Evolutionary conservation across 192 early-diverging fungal genomes (phyloP), one percentile per base, ranked within the genome.

Genomic region (Entomortierella chlamydospora): DNA sequence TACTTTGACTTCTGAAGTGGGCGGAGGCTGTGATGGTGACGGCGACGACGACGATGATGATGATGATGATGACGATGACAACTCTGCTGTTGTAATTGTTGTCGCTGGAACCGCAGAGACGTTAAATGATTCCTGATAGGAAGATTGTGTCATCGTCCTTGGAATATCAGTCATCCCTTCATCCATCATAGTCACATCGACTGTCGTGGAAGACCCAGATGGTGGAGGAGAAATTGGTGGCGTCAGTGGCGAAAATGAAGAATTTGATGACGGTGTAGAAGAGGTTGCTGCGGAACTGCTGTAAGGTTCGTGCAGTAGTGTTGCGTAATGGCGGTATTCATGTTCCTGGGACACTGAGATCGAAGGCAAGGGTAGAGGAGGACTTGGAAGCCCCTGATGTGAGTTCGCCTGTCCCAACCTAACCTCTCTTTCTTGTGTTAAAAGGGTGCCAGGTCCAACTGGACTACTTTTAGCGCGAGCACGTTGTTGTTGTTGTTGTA

Each of bases 161-260:
- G 54, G 1, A 20, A n/a, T 42, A 37, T 60, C 47, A 37, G 20
- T 5, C 15, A 33, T 37, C 0, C 58, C 64, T 20, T 61, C 64
- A 55, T 51, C 58, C 15, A 25, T 20, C 64, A 74, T 74, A 1
- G 43, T 52, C 11, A 61, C 30, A 47, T 67, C 72, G 25, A 37
- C 49, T n/a, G 22, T 8, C 15, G 50, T 39, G 13, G 64, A 30
- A 18, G 50, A 18, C 20, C 37, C 42, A 17, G 54, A 47, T 7
- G 60, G 18, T 47, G 43, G 54, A 1, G 66, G 67, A 3, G 74
- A 78, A n/a, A 70, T 55, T 34, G 66, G 74, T 39, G 67, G 67
- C 22, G 74, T 70, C 3, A 63, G 52, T 31, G 68, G 68, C 23
- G 68, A 70, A 45, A 54, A 79, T 1, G 68, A 41, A 10, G 52